Evolutionary conservation across 768 basidiomycete genomes (phyloP).

Genomic region (Infundibulicybe gibba): DNA sequence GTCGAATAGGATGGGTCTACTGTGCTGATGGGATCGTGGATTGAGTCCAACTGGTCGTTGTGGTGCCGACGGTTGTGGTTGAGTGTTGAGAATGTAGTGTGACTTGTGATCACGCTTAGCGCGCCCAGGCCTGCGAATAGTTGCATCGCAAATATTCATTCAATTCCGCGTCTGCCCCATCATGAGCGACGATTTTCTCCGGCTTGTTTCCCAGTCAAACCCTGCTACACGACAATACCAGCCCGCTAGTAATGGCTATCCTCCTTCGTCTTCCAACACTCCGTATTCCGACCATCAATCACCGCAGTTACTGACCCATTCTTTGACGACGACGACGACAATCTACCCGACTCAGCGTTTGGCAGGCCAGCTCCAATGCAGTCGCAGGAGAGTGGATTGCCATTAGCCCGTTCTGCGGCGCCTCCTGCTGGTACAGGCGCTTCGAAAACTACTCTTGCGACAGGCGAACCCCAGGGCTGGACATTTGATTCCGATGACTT

Average conservation of each 20-base stretch:
- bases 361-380: constrained; percentile 45
- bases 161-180: constrained; percentile 5
- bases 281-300: constrained; percentile 36
- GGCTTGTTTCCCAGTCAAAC: constrained; percentile 70
- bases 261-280: constrained; percentile 43
- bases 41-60: no score
- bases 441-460: constrained; percentile 41
- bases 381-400: constrained; percentile 54
- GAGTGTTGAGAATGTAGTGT: no score
- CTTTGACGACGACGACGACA: constrained; percentile 83
- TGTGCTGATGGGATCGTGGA: no score
- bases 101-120: no score
- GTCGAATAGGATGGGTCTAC: no score
- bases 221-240: constrained; percentile 54
- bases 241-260: constrained; percentile 55
- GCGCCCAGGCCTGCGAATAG: no score
- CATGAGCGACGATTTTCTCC: constrained; percentile 73
- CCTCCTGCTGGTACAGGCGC: constrained; percentile 55
- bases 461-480: constrained; percentile 65
- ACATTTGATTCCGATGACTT: constrained; percentile 67
- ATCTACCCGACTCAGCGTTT: constrained; percentile 66
- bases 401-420: constrained; percentile 54
- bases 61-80: no score
- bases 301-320: constrained; percentile 71
- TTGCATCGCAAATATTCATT: no score